Percentiles rank a stretch among this genome's conserved stretches.
phyloP scores from a whole-genome alignment of 306 rosid species.

The Ziziphus jujuba region DNA sequence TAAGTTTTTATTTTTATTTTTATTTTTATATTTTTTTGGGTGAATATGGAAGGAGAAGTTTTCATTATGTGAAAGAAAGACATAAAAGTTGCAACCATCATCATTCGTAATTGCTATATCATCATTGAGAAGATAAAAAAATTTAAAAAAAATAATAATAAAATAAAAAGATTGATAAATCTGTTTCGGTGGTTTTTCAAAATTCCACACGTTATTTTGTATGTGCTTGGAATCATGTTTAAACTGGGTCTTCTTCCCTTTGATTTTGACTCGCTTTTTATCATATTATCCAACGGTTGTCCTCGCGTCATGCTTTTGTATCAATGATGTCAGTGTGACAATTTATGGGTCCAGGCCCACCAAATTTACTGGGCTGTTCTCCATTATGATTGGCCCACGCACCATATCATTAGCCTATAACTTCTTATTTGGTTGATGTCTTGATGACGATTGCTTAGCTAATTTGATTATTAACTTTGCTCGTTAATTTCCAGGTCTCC shows the following conservation, averaged over 20 bases:
- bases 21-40: too few species aligned
- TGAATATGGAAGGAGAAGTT: too few species aligned
- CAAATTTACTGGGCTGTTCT: neutral
- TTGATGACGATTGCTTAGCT: slow-evolving; percentile 18
- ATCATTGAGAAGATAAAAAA: neutral
- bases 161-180: neutral
- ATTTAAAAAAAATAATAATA: neutral
- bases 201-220: slow-evolving; percentile 33
- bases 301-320: slow-evolving; percentile 52
- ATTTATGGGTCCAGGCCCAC: neutral
- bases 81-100: slow-evolving; percentile 20
- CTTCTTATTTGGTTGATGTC: slow-evolving; percentile 1
- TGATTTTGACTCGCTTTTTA: neutral
- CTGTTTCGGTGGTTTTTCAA: neutral
- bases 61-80: too few species aligned
- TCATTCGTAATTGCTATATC: slow-evolving; percentile 27
- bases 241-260: neutral
- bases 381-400: slow-evolving; percentile 9
- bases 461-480: neutral
- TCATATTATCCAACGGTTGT: neutral
- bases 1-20: too few species aligned
- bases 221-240: neutral
- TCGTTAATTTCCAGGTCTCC: neutral
- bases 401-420: neutral
- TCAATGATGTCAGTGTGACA: slow-evolving; percentile 37